These are phyloP conservation scores for Pyrus betulifolia DNA, from an alignment of 306 rosid species.

Conservation along the genomic window DNA sequence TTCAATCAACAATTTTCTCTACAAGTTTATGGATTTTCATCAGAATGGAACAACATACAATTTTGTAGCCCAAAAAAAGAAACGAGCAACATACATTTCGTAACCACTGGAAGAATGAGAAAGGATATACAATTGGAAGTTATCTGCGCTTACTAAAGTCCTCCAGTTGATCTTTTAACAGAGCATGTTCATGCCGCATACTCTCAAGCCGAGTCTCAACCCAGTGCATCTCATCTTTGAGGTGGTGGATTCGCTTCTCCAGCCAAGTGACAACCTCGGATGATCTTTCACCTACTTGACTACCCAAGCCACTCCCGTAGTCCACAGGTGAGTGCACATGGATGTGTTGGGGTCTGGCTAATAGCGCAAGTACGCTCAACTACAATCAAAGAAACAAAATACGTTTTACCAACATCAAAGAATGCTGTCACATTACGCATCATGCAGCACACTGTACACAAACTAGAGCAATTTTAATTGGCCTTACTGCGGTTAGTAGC, in stretches of 20 bases:
- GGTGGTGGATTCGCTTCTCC: constrained; percentile 78
- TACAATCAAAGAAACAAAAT: constrained; percentile 37
- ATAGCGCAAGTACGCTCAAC: constrained; percentile 79
- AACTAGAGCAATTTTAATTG: background rate
- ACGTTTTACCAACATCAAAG: background rate
- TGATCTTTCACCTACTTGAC: constrained; percentile 39
- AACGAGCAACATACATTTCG: background rate
- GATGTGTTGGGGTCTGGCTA: constrained; percentile 79
- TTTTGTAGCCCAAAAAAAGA: background rate
- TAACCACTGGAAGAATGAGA: background rate
- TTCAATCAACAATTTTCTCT: background rate
- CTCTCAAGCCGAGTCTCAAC: constrained; percentile 82
- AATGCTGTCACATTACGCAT: background rate
- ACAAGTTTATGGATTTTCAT: background rate
- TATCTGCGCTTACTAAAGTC: constrained; percentile 35
- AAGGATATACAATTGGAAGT: constrained; percentile 5
- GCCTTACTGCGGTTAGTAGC: too few relatives aligned
- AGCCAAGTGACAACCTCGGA: constrained; percentile 58
- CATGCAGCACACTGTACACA: background rate
- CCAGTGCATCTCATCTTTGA: constrained; percentile 88
- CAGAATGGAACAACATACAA: background rate
- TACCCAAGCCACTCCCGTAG: constrained; percentile 27
- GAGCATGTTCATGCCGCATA: constrained; percentile 63
- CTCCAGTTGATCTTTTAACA: constrained; percentile 59
- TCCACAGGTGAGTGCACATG: constrained; percentile 56